A percentile compares a stretch with the other conserved stretches of the same genome.
These are phyloP conservation scores for Alternaria tenuissima DNA, from an alignment of 2,329 filamentous ascomycete species.

Conservation along the genomic window DNA sequence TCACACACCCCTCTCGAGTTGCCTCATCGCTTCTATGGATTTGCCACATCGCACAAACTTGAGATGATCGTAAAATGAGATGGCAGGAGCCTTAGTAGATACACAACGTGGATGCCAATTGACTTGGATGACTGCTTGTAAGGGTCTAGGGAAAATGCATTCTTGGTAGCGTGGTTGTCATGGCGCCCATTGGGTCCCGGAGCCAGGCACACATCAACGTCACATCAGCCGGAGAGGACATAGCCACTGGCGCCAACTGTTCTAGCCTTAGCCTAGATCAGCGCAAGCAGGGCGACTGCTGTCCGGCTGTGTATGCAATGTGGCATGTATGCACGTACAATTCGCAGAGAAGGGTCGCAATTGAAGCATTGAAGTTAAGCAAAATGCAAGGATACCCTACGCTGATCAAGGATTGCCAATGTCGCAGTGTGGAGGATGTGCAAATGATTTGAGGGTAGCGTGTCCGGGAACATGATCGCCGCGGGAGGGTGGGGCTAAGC, in stretches of 20 bases:
- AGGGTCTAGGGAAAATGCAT: background rate
- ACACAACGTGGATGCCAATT: background rate
- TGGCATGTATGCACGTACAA: background rate
- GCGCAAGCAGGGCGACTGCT: conserved; percentile 4
- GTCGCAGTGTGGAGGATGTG: conserved; percentile 19
- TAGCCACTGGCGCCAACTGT: conserved; percentile 23
- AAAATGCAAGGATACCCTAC: background rate
- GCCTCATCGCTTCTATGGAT: background rate
- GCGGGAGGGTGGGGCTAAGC: conserved; percentile 10
- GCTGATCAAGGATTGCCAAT: conserved; percentile 11
- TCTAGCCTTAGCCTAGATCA: conserved; percentile 6
- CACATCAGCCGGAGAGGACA: conserved; percentile 16
- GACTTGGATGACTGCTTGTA: background rate
- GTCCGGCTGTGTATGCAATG: background rate
- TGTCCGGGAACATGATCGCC: conserved; percentile 21
- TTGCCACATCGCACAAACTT: background rate
- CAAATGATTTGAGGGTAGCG: conserved; percentile 16
- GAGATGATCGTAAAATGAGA: background rate
- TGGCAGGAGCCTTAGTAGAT: background rate
- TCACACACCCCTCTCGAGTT: background rate
- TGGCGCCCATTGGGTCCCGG: conserved; percentile 7
- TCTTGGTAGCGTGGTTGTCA: conserved; percentile 22
- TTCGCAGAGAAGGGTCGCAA: background rate
- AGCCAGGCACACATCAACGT: conserved; percentile 20
- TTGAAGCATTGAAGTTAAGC: background rate